Evolutionary conservation across 768 basidiomycete species (phyloP), one percentile per base, ranked within the genome.

Genomic region (Boletus rubropictus): DNA sequence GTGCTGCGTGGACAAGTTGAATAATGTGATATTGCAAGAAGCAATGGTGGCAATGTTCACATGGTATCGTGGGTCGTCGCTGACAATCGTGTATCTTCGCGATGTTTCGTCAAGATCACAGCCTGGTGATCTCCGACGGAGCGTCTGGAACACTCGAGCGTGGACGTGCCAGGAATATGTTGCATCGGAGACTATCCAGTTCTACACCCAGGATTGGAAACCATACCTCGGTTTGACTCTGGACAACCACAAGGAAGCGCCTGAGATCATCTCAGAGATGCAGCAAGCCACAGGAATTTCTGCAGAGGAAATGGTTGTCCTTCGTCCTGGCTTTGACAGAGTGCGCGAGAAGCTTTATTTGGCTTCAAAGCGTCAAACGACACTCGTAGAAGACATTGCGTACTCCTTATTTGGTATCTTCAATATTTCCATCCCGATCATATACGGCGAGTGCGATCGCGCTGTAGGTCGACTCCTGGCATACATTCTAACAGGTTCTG

Each of bases 121-220:
- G 7, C 1, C 8, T n/a, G 51, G 44, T 5, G 21, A 5, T 10
- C 42, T 48, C 1, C 8, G 28, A 34, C 15, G 1, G 1, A 54
- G 51, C 7, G 15, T 44, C 17, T 54, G 53, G 53, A 49, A 48
- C 22, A 53, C 39, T 3, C 46, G 51, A 0, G 46, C 22, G 1
- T 54, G 53, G 53, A 54, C 53, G 1, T 53, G 42, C 5, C 53
- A 54, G 15, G 51, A 54, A 28, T 53, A 48, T n/a, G 10, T 51
- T 15, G 54, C 54, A 6, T 27, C 52, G 0, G 1, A 41, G 18
- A 15, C 14, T 0, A 38, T 54, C 20, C 37, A 36, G n/a, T 54
- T 55, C 25, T 55, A 55, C 17, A 54, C 54, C 0, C 39, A 51
- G 27, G 50, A 51, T 14, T 51, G 50, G 54, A 43, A 46, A 14